Evolutionary conservation across 306 rosid species (phyloP).

Genomic region (Gynostemma pentaphyllum): DNA sequence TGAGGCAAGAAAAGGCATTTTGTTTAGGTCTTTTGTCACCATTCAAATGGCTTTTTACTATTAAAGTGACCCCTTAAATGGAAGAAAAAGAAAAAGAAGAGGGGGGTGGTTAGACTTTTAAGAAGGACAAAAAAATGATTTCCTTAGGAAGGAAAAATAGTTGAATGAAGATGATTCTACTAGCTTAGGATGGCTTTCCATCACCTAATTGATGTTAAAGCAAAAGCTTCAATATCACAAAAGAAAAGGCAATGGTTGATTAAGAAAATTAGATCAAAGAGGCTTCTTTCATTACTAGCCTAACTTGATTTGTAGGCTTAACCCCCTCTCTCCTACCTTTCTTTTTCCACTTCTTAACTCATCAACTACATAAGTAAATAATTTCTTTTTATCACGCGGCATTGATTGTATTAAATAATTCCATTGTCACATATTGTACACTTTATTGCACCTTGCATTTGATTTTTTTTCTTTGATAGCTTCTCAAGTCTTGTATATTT

Average conservation of each 20-base stretch:
- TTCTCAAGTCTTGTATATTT: neutral
- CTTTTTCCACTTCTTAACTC: too few relatives aligned
- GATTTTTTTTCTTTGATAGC: neutral
- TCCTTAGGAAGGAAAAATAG: neutral
- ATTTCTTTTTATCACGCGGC: neutral
- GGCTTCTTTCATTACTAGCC: too few relatives aligned
- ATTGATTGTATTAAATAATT: slow-evolving; percentile 8
- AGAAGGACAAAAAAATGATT: neutral
- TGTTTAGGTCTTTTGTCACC: slow-evolving; percentile 10
- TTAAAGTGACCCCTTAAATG: slow-evolving; percentile 1
- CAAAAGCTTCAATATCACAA: slow-evolving; percentile 10
- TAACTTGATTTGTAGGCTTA: too few relatives aligned
- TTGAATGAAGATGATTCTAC: neutral
- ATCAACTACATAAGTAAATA: too few relatives aligned
- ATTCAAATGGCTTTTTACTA: neutral
- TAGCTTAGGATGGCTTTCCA: neutral
- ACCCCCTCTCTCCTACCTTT: neutral
- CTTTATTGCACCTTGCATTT: neutral
- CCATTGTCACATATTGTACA: neutral
- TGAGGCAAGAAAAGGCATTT: slow-evolving; percentile 1
- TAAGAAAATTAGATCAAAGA: too few relatives aligned
- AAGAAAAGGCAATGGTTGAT: neutral
- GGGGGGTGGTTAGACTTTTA: neutral
- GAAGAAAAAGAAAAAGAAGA: neutral
- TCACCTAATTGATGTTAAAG: slow-evolving; percentile 6